These are phyloP conservation scores for Arabis alpina DNA, from an alignment of 345 rosid genomes.

Conservation along the genomic window DNA sequence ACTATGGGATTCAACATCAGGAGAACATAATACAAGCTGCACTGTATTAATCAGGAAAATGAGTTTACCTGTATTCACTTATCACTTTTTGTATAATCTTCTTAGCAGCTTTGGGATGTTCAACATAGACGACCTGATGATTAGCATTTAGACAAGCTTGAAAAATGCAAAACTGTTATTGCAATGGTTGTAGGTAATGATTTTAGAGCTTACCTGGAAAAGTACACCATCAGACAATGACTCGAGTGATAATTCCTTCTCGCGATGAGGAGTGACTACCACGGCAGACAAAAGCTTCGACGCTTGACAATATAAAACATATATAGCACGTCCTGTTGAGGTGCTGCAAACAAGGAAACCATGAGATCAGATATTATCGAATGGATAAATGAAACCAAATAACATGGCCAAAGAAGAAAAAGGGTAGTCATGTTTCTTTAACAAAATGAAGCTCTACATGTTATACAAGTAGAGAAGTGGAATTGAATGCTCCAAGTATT, in stretches of 20 bases:
- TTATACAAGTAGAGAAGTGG: conserved; percentile 84
- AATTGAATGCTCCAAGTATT: conserved; percentile 75
- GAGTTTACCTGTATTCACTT: conserved; percentile 72
- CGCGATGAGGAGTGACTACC: conserved; percentile 72
- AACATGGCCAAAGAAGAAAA: conserved; percentile 13
- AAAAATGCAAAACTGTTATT: conserved; percentile 27
- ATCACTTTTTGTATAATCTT: conserved; percentile 71
- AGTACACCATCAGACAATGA: conserved; percentile 48
- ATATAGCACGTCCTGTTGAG: conserved; percentile 76
- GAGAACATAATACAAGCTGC: conserved; percentile 27
- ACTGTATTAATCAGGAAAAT: conserved; percentile 15
- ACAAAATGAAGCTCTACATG: conserved; percentile 55
- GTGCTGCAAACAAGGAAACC: conserved; percentile 52
- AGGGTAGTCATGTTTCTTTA: conserved; percentile 14
- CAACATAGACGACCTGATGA: conserved; percentile 85
- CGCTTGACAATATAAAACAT: conserved; percentile 66
- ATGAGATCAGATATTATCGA: no score
- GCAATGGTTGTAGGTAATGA: conserved; percentile 21
- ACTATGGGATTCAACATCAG: neutral
- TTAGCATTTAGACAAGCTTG: conserved; percentile 16
- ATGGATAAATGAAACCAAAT: no score
- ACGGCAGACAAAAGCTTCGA: conserved; percentile 58
- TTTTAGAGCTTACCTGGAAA: conserved; percentile 60
- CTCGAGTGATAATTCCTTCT: conserved; percentile 65
- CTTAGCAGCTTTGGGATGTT: conserved; percentile 70